Evolutionary conservation across 2,329 filamentous ascomycete genomes (phyloP).

Genomic region (Tolypocladium guangdongense): DNA sequence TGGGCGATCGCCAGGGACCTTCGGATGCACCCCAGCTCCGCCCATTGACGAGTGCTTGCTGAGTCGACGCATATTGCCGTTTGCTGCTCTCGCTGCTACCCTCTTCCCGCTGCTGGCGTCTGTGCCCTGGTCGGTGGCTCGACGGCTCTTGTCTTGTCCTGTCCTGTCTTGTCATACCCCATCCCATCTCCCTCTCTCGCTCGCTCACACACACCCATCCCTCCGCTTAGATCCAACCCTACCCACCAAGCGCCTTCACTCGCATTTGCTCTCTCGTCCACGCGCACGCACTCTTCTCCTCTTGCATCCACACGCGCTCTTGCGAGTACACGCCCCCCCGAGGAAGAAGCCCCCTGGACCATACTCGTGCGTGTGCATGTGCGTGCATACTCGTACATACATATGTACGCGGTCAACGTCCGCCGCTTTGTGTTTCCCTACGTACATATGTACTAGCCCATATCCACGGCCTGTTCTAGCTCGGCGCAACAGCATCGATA

Average conservation of each 20-base stretch:
- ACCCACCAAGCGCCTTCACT: slow-evolving; percentile 2
- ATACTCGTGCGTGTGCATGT: slow-evolving; percentile 3
- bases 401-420: slow-evolving; percentile 2
- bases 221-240: slow-evolving; percentile 7
- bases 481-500: not conserved
- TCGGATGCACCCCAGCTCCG: slow-evolving; percentile 4
- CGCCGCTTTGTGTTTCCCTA: not conserved
- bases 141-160: not conserved
- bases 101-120: not conserved
- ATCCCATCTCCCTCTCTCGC: not conserved
- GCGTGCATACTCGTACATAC: slow-evolving; percentile 2
- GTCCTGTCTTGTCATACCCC: slow-evolving; percentile 3
- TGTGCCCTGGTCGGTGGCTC: not conserved
- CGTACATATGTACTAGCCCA: slow-evolving; percentile 2
- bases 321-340: not conserved
- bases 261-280: not conserved
- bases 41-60: slow-evolving; percentile 2
- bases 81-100: not conserved
- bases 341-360: not conserved
- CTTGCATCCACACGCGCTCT: not conserved
- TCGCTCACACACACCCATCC: not conserved
- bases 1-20: slow-evolving; percentile 2
- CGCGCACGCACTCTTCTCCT: not conserved
- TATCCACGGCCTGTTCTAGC: not conserved
- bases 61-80: not conserved